A percentile compares a stretch with the other conserved stretches of the same genome.
Conservation (phyloP, 1,139 yeast genomes). For the Blastobotrys illinoisensis region DNA sequence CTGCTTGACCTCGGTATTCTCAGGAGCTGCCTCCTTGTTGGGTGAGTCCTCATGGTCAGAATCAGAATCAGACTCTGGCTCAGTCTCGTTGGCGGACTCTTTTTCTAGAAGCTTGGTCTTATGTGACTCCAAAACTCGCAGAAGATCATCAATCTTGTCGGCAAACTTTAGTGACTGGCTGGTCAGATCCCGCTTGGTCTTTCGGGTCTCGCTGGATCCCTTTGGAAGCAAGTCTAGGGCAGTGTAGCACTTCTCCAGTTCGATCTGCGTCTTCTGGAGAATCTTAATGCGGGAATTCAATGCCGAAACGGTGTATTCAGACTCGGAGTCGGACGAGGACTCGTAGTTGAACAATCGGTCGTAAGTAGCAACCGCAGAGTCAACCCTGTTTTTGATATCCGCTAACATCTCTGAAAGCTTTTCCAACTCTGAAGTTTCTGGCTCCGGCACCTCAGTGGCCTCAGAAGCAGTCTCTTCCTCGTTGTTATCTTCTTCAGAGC, state of each 20-base stretch:
- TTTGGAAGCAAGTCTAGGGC: slow-evolving; percentile 21
- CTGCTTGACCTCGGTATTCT: background rate
- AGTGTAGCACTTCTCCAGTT: slow-evolving; percentile 22
- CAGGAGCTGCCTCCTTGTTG: background rate
- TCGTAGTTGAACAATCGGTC: slow-evolving; percentile 18
- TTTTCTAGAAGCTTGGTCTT: slow-evolving; percentile 15
- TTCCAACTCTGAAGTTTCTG: background rate
- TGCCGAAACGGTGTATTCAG: slow-evolving; percentile 10
- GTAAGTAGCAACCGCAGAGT: slow-evolving; percentile 19
- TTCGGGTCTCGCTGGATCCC: slow-evolving; percentile 12
- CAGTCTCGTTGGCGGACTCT: slow-evolving; percentile 6
- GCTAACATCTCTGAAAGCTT: background rate
- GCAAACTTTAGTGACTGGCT: slow-evolving; percentile 20
- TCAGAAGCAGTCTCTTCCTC: background rate
- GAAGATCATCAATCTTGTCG: slow-evolving; percentile 23
- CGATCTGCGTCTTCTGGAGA: slow-evolving; percentile 22
- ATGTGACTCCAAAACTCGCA: slow-evolving; percentile 18
- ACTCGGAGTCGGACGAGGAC: slow-evolving; percentile 11
- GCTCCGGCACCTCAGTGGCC: background rate
- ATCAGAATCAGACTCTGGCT: slow-evolving; percentile 5
- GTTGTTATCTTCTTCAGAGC: background rate
- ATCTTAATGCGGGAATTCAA: slow-evolving; percentile 23
- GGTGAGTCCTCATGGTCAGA: slow-evolving; percentile 5
- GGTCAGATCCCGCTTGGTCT: slow-evolving; percentile 22
- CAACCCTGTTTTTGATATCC: slow-evolving; percentile 17